Base-by-base conservation (phyloP, 1,284 basidiomycete genomes). In the Ganoderma lucidum region DNA sequence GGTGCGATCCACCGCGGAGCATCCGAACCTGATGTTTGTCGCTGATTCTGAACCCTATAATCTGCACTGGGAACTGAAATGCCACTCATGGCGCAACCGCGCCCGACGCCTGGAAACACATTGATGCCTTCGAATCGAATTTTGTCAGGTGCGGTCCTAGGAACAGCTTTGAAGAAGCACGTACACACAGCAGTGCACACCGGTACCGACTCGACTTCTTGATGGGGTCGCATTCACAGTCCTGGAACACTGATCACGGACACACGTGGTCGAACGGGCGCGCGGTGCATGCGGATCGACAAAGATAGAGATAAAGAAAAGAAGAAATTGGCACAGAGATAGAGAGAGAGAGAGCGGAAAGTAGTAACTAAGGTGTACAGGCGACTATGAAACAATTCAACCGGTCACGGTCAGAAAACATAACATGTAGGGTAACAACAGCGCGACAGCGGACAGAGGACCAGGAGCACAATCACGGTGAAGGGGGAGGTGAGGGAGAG, bases 391-490 rank as follows among this genome's bases (percentile, higher is more conserved):
- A 12, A 61, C 39, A 28, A 61, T 28, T 41, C 59, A 19, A 23
- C 12, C 35, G 15, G n/a, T 2, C 30, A 61, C 37, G 65, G 45
- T 61, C 61, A 65, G 63, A 73, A 65, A 69, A 69, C 67, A 70
- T 64, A 65, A 65, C 66, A 66, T 62, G 69, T 69, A 67, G 65
- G 65, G 67, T 68, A 66, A 70, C 71, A 72, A 72, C 71, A 70
- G 63, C 66, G 63, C 71, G 71, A 73, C 61, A 70, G 69, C 71
- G 60, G 64, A 67, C 62, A 42, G 39, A 60, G 45, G 45, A 32
- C 6, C 23, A 28, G 48, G 48, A 51, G 48, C 23, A 51, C 48
- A 51, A 23, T 3, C 37, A 23, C 45, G 42, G 55, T 59, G 59
- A 23, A 23, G 23, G 23, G 23, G 58, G 44, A 8, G 12, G 62